A percentile compares a stretch with the other conserved stretches of the same genome.
These are phyloP conservation scores for Lactifluus subvellereus DNA, from an alignment of 768 basidiomycete genomes.

Conservation along the genomic window DNA sequence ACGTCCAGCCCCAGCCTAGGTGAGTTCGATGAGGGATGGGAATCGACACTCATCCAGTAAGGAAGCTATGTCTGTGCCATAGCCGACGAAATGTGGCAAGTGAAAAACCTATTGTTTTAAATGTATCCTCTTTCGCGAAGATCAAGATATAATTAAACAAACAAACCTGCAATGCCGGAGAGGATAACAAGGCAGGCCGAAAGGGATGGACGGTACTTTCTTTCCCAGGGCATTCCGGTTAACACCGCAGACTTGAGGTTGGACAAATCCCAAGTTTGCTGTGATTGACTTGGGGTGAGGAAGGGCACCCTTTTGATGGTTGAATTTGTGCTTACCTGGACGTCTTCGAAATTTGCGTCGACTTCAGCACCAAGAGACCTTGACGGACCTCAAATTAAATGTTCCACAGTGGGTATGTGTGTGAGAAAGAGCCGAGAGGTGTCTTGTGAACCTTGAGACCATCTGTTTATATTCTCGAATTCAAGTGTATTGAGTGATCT, in stretches of 20 bases:
- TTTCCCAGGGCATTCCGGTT: conserved; percentile 20
- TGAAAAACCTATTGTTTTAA: conserved; percentile 10
- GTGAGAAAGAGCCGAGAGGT: conserved; percentile 18
- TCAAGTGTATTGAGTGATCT: conserved; percentile 14
- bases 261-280: conserved; percentile 11
- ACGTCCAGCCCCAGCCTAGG: conserved; percentile 21
- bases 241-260: conserved; percentile 20
- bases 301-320: background rate
- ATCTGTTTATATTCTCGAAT: conserved; percentile 16
- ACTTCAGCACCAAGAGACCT: conserved; percentile 4
- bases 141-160: background rate
- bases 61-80: conserved; percentile 9
- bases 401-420: conserved; percentile 16
- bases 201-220: conserved; percentile 13
- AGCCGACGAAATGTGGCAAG: conserved; percentile 20
- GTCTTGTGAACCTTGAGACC: conserved; percentile 14
- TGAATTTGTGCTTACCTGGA: background rate
- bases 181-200: conserved; percentile 7
- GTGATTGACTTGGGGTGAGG: background rate
- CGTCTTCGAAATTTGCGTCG: background rate
- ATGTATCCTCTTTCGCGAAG: background rate
- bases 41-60: conserved; percentile 18
- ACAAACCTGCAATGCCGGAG: conserved; percentile 9
- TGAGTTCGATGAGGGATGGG: conserved; percentile 13
- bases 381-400: conserved; percentile 15